These are phyloP conservation scores for Cutaneotrichosporon cavernicola DNA, from an alignment of 1,284 basidiomycete species.

Conservation along the genomic window DNA sequence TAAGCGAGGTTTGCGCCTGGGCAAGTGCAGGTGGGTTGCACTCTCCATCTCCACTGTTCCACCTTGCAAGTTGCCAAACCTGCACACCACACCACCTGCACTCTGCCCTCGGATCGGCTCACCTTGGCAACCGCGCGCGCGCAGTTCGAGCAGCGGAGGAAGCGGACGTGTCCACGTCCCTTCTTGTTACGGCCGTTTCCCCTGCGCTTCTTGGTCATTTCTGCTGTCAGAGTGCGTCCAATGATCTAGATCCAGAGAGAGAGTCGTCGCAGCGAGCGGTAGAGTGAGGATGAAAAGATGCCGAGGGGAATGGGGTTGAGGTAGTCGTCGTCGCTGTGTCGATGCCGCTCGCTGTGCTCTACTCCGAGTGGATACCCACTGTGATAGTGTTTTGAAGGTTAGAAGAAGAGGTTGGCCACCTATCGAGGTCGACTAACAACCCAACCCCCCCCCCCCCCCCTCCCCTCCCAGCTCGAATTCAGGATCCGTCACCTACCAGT, in stretches of 20 bases:
- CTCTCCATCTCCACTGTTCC: background rate
- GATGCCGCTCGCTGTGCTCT: background rate
- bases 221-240: background rate
- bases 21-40: background rate
- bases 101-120: constrained; percentile 22
- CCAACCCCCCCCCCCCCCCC: too few species aligned
- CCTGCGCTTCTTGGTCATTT: constrained; percentile 96
- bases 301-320: background rate
- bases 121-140: constrained; percentile 77
- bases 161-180: constrained; percentile 91
- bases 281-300: background rate
- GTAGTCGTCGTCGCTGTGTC: constrained; percentile 6
- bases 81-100: background rate
- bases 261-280: background rate
- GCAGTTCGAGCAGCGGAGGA: constrained; percentile 95
- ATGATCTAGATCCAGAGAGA: background rate
- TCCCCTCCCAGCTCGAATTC: background rate
- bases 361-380: constrained; percentile 7
- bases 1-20: background rate
- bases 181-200: constrained; percentile 97
- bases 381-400: constrained; percentile 9
- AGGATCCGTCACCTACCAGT: background rate
- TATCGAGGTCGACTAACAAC: background rate
- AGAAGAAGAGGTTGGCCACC: background rate
- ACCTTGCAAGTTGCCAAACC: background rate